phyloP scores from a whole-genome alignment of 176 grass and related monocot genomes.

The Avena eriantha region DNA sequence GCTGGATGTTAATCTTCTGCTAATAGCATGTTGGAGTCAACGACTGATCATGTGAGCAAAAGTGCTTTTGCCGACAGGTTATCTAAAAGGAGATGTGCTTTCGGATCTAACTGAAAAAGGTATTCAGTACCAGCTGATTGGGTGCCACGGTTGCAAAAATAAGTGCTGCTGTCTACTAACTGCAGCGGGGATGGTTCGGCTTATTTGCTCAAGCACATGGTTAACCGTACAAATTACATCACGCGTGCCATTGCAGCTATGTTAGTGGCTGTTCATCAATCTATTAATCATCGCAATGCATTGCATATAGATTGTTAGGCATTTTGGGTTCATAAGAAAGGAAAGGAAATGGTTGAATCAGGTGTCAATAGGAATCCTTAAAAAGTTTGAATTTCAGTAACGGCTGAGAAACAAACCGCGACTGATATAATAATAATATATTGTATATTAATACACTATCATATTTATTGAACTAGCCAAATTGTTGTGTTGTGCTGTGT shows the following conservation, averaged over 20 bases:
- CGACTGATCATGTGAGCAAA: background rate
- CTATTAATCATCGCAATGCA: slow-evolving; percentile 13
- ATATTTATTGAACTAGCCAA: background rate
- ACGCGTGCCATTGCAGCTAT: slow-evolving; percentile 18
- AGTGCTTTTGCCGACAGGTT: slow-evolving; percentile 33
- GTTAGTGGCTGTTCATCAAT: slow-evolving; percentile 5
- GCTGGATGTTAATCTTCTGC: background rate
- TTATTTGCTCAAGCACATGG: slow-evolving; percentile 20
- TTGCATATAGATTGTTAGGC: background rate
- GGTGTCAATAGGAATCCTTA: background rate
- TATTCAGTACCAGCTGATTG: slow-evolving; percentile 14
- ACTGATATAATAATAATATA: background rate
- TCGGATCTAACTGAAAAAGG: slow-evolving; percentile 36
- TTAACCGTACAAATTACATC: slow-evolving; percentile 17
- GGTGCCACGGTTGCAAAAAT: background rate
- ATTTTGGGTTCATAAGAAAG: background rate
- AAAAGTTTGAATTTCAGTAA: background rate
- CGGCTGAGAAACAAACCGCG: background rate
- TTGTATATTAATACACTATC: background rate
- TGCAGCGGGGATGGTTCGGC: slow-evolving; percentile 23
- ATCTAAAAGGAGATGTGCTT: slow-evolving; percentile 39
- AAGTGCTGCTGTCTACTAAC: background rate
- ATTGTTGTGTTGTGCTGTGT: background rate
- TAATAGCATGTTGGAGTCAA: slow-evolving; percentile 36
- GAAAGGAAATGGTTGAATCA: background rate